Conservation (phyloP, 441 rosid species). For the Populus hybrid region DNA sequence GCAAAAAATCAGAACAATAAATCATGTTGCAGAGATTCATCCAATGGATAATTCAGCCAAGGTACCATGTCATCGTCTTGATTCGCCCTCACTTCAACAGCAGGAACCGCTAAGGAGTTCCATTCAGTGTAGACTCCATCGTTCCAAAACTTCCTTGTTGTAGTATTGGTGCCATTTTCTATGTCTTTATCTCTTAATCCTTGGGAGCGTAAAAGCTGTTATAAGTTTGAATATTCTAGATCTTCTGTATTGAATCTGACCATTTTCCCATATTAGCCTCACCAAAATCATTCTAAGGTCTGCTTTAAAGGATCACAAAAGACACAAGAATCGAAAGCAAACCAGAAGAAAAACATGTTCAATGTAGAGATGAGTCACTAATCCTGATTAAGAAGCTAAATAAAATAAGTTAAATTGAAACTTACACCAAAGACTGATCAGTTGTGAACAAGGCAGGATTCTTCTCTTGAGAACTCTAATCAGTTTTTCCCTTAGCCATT, state of each 20-base stretch:
- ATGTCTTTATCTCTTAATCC: slow-evolving; percentile 36
- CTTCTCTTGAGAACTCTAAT: slow-evolving; percentile 51
- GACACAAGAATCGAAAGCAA: not conserved
- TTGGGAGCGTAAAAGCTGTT: slow-evolving; percentile 23
- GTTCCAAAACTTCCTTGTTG: slow-evolving; percentile 31
- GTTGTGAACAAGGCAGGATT: slow-evolving; percentile 36
- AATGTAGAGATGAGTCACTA: not conserved
- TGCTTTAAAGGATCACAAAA: slow-evolving; percentile 27
- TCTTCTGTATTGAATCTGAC: slow-evolving; percentile 65
- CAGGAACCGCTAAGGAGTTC: slow-evolving; percentile 48
- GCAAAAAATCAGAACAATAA: slow-evolving; percentile 55
- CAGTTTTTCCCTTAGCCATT: slow-evolving; percentile 45
- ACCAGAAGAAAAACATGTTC: slow-evolving; percentile 1
- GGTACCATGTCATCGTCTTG: slow-evolving; percentile 70
- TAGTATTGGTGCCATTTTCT: slow-evolving; percentile 28
- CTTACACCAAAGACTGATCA: slow-evolving; percentile 52
- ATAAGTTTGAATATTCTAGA: slow-evolving; percentile 31
- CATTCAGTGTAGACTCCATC: slow-evolving; percentile 36
- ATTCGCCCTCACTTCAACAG: slow-evolving; percentile 48
- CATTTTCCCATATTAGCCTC: slow-evolving; percentile 86
- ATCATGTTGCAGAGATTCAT: slow-evolving; percentile 40
- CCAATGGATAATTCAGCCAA: slow-evolving; percentile 62
- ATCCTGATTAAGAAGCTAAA: not conserved
- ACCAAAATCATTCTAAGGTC: slow-evolving; percentile 59
- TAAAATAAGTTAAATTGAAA: slow-evolving; percentile 12